Evolutionary conservation across 2,329 filamentous ascomycete genomes (phyloP).

Genomic region (Penicillium sp.): DNA sequence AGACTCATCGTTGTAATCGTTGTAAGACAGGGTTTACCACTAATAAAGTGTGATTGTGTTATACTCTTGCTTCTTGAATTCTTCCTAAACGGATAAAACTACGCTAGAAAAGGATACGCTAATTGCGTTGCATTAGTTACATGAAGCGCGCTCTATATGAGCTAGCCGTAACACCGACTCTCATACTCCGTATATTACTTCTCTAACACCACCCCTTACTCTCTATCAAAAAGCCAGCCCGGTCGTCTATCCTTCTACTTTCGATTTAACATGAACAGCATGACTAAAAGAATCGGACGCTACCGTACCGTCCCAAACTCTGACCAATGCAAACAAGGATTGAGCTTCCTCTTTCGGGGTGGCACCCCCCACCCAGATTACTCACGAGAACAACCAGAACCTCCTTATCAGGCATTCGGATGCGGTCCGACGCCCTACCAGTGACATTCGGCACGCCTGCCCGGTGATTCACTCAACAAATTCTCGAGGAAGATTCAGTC

Average conservation of each 20-base stretch:
- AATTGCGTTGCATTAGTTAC: too few species aligned
- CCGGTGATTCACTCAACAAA: not conserved
- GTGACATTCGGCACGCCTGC: not conserved
- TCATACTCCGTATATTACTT: too few species aligned
- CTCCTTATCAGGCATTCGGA: conserved; percentile 29
- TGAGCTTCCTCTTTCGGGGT: conserved; percentile 26
- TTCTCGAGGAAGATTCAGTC: not conserved
- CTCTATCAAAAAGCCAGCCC: not conserved
- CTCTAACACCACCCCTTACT: not conserved
- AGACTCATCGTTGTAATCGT: too few species aligned
- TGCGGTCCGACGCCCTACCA: conserved; percentile 22
- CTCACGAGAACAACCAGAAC: conserved; percentile 19
- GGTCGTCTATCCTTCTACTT: not conserved
- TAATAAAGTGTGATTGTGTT: too few species aligned
- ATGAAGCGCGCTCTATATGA: too few species aligned
- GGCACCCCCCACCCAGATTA: conserved; percentile 29
- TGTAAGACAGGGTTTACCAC: too few species aligned
- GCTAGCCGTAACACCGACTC: too few species aligned
- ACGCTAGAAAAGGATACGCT: too few species aligned
- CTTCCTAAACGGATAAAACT: too few species aligned
- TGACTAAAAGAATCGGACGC: not conserved
- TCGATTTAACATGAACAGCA: not conserved
- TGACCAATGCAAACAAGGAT: conserved; percentile 22
- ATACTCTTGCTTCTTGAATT: too few species aligned
- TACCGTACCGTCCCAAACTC: not conserved